Conservation (phyloP, 1,284 basidiomycete genomes). For the Apiotrichum gamsii region DNA sequence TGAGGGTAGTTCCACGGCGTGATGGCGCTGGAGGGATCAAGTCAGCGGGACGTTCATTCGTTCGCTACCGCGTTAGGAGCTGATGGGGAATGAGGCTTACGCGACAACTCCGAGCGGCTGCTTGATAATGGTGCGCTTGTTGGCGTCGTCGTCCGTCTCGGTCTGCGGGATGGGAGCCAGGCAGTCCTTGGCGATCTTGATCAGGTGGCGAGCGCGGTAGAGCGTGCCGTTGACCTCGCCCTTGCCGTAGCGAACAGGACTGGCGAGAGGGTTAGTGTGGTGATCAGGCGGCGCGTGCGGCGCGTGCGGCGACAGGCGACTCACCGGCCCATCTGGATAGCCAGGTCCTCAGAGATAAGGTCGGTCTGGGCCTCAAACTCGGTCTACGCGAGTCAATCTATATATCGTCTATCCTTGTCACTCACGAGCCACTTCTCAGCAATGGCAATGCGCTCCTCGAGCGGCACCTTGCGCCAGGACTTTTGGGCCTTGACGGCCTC, state of each 20-base stretch:
- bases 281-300: no score
- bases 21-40: constrained; percentile 19
- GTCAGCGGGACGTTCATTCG: no score
- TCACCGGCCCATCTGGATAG: constrained; percentile 70
- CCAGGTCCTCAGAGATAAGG: constrained; percentile 68
- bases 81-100: no score
- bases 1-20: constrained; percentile 67
- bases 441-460: constrained; percentile 66
- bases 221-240: constrained; percentile 78
- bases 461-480: constrained; percentile 61
- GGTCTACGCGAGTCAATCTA: constrained; percentile 49
- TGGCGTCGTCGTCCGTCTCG: constrained; percentile 72
- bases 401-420: neutral
- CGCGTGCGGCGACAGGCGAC: no score
- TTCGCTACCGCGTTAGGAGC: no score
- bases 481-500: constrained; percentile 63
- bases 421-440: constrained; percentile 69
- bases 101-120: constrained; percentile 82
- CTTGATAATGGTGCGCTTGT: constrained; percentile 73
- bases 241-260: constrained; percentile 67
- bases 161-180: constrained; percentile 69
- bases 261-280: constrained; percentile 34
- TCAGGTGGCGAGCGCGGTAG: constrained; percentile 74
- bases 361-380: constrained; percentile 66
- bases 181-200: constrained; percentile 69